Evolutionary conservation across 805 yeast genomes (phyloP).

Genomic region (Dipodascus geniculatus): DNA sequence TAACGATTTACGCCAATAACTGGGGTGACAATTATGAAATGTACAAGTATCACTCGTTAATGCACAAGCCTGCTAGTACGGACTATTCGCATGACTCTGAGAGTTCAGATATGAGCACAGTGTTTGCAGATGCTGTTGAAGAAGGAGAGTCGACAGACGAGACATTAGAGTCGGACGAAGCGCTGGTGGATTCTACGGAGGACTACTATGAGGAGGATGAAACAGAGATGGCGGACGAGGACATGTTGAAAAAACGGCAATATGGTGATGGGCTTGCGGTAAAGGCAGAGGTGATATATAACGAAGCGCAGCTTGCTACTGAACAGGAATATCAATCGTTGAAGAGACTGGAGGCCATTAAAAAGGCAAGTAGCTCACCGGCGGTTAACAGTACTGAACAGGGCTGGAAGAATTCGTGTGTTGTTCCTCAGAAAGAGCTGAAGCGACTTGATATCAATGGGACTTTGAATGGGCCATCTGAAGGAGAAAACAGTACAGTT

Average conservation of each 20-base stretch:
- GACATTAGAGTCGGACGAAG: neutral
- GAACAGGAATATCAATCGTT: too few relatives aligned
- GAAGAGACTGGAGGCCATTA: neutral
- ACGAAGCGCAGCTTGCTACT: too few relatives aligned
- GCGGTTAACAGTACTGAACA: neutral
- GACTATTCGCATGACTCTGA: neutral
- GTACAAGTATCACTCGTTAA: neutral
- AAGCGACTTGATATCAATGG: neutral
- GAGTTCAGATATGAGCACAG: too few relatives aligned
- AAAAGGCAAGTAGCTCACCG: neutral
- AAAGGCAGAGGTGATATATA: too few relatives aligned
- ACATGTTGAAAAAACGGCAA: too few relatives aligned
- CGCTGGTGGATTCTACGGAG: too few relatives aligned
- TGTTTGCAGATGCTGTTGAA: neutral
- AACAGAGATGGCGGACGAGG: too few relatives aligned
- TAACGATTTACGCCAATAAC: neutral
- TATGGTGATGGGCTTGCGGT: too few relatives aligned
- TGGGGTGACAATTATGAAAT: neutral
- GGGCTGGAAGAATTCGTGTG: neutral
- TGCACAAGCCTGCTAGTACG: neutral
- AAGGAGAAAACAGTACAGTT: neutral
- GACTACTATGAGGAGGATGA: too few relatives aligned
- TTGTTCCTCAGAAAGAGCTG: neutral
- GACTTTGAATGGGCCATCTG: neutral
- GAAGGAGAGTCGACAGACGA: neutral